phyloP scores from a whole-genome alignment of 2,329 filamentous ascomycete species.

The Aspergillus persii region DNA sequence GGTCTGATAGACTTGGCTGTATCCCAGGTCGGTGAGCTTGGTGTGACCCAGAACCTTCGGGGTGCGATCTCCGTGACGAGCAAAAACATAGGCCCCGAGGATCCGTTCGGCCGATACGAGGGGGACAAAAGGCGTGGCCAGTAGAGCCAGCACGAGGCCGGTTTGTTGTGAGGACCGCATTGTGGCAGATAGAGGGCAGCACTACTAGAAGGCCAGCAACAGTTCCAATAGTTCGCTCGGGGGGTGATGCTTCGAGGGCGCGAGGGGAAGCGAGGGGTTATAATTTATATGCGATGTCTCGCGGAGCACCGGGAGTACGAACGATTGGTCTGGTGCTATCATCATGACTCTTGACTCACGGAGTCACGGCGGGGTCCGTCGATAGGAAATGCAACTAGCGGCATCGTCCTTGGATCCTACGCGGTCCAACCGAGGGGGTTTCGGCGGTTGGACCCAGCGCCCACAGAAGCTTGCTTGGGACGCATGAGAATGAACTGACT shows the following conservation, averaged over 20 bases:
- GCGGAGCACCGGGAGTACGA: background rate
- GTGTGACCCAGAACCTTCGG: constrained; percentile 71
- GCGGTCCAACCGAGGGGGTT: background rate
- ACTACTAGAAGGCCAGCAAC: background rate
- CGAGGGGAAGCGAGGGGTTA: background rate
- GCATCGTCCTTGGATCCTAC: background rate
- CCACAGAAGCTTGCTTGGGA: background rate
- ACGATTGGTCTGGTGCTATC: background rate
- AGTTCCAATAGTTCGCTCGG: background rate
- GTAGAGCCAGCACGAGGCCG: constrained; percentile 26
- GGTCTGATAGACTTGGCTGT: constrained; percentile 68
- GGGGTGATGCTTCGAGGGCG: background rate
- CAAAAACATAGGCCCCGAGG: constrained; percentile 81
- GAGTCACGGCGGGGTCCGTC: background rate
- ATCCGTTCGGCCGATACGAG: constrained; percentile 59
- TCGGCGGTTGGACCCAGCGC: background rate
- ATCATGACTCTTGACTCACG: constrained; percentile 1
- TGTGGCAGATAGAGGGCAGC: constrained; percentile 3
- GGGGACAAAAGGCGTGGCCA: constrained; percentile 23
- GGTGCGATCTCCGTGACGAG: constrained; percentile 85
- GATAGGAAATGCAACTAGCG: background rate
- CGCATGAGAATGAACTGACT: background rate
- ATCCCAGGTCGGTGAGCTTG: constrained; percentile 74
- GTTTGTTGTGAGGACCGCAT: constrained; percentile 27
- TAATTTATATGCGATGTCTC: background rate